Evolutionary conservation across 2,329 filamentous ascomycete species (phyloP), one percentile per base, ranked within the genome.

Genomic region (Davidsoniella neocaledoniae): DNA sequence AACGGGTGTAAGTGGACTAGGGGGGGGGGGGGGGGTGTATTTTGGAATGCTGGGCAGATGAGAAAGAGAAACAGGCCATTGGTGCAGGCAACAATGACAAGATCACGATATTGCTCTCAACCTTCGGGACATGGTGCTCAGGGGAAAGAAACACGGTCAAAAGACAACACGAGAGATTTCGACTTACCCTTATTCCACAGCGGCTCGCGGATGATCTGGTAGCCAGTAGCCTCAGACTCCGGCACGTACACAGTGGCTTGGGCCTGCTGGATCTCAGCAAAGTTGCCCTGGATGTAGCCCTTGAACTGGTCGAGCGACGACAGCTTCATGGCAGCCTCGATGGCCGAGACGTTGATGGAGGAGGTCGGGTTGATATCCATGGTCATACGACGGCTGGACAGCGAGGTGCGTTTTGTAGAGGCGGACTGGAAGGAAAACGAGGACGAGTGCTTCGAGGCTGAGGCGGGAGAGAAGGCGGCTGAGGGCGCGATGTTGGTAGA

Each of bases 151-250:
- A 48, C 21, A 23, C 21, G 21, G 2, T 5, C 21, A 48, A 50
- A 29, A 7, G 9, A 36, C 37, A 37, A 23, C n/a, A 12, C 43
- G 38, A 44, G 49, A 45, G 25, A 36, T 48, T 46, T 48, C 51
- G 52, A 62, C 64, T 60, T 65, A 79, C 77, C 76, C 68, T 79
- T 79, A 60, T 81, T 81, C 75, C 76, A 80, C 45, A 74, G 66
- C 54, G 77, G 75, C 61, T 81, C 74, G 47, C 69, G 66, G 52
- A 81, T 66, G 52, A 81, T 65, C 63, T 80, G 77, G 61, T 77
- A 77, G 56, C 76, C 77, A 54, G 65, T 65, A 54, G 77, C 76
- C 56, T 69, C 63, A 50, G 64, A 61, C 58, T 74, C 63, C 43
- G 68, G 55, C 45, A 76, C 57, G 60, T 79, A 76, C 54, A 78